Base-by-base conservation (phyloP, 106 monocot species). In the Dioscorea zingiberensis region DNA sequence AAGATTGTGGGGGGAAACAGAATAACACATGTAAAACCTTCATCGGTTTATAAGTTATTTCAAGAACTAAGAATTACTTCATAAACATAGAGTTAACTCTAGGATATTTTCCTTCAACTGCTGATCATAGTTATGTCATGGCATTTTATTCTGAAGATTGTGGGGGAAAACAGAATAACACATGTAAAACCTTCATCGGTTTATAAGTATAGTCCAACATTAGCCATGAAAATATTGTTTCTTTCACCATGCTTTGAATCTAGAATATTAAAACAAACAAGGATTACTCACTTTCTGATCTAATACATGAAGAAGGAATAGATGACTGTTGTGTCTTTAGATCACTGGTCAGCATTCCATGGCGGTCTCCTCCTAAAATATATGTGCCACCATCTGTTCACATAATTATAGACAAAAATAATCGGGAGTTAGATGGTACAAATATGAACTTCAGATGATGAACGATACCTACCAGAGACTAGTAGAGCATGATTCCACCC, bases 401-500 rank as follows among this genome's bases (percentile, higher is more conserved):
- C 16, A 62, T 65, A 44, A 47, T 38, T 25, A 27, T 47, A 25
- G 30, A 27, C 30, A 60, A 54, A 13, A 44, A 71, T 10, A 38
- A 38, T 38, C 9, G 38, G 38, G 10, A 38, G 10, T 38, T 6
- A 38, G 38, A 38, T 38, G 38, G 9, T 38, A 6, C 10, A 38
- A n/a, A 38, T 6, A 38, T 8, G 9, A 6, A 10, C 38, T 38
- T 38, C 38, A 38, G 38, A 38, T 48, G 26, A 57, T 22, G 14
- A 28, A 32, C 10, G 16, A 55, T 23, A 69, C 28, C 19, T 82
- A 89, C 88, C 88, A 65, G 88, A 48, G 71, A 85, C 10, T 66
- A 85, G 12, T 68, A 89, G 64, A 56, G 84, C 84, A 73, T 89
- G 88, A 73, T 89, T 79, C 88, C 88, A 89, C 59, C 88, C 88